Conservation (phyloP, 1,139 yeast species). For the Yamadazyma conglobata region DNA sequence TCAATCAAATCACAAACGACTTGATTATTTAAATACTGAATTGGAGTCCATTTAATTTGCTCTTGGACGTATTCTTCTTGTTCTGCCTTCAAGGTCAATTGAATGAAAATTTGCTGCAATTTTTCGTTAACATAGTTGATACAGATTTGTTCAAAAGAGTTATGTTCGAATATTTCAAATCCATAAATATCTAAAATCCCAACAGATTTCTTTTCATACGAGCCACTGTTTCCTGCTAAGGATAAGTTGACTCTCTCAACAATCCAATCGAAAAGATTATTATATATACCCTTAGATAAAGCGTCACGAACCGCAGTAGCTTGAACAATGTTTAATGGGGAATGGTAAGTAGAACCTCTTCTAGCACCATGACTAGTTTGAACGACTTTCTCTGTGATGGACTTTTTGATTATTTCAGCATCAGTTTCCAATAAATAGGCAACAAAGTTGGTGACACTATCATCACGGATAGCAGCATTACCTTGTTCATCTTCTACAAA, state of each 20-base stretch:
- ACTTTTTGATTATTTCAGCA: conserved; percentile 58
- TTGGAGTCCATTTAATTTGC: conserved; percentile 96
- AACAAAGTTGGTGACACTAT: conserved; percentile 86
- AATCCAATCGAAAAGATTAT: conserved; percentile 93
- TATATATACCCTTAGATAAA: conserved; percentile 90
- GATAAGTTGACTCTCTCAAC: conserved; percentile 90
- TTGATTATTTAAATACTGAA: conserved; percentile 92
- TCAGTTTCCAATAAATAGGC: conserved; percentile 88
- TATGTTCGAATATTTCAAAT: conserved; percentile 94
- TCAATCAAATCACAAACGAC: conserved; percentile 97
- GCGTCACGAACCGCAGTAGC: conserved; percentile 96
- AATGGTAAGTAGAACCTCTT: conserved; percentile 91
- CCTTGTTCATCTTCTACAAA: conserved; percentile 87
- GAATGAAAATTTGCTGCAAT: conserved; percentile 94
- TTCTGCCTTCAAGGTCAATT: conserved; percentile 90
- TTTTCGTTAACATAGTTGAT: conserved; percentile 97
- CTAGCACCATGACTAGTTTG: conserved; percentile 87
- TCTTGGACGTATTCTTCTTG: conserved; percentile 97
- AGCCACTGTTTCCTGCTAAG: conserved; percentile 36
- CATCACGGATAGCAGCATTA: conserved; percentile 76
- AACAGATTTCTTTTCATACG: conserved; percentile 53
- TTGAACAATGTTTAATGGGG: conserved; percentile 87
- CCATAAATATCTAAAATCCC: conserved; percentile 98
- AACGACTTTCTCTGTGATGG: conserved; percentile 76
- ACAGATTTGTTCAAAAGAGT: conserved; percentile 95